Evolutionary conservation across 2,329 filamentous ascomycete genomes (phyloP).

Genomic region (Epichloe bromicola): DNA sequence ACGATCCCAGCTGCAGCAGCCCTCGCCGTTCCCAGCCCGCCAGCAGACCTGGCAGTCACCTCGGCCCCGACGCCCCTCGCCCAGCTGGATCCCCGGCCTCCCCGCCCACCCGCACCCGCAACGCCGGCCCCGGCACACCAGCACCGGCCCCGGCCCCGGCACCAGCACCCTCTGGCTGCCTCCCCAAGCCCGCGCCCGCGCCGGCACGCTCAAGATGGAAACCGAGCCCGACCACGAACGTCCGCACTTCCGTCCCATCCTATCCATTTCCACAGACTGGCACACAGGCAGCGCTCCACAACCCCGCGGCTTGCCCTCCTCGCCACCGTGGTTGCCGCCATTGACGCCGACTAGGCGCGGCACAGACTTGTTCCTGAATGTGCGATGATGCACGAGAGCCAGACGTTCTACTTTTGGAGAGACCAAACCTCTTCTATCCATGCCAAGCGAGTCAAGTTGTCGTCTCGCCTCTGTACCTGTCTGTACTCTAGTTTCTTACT

Average conservation of each 20-base stretch:
- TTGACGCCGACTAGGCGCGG: slow-evolving; percentile 55
- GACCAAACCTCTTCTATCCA: no score
- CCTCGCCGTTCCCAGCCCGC: background rate
- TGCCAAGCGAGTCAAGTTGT: no score
- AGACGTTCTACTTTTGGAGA: no score
- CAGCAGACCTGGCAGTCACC: background rate
- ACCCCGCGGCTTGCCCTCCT: no score
- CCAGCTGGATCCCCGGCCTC: slow-evolving; percentile 5
- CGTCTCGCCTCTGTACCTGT: no score
- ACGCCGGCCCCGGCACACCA: slow-evolving; percentile 3
- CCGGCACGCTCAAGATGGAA: background rate
- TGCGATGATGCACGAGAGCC: slow-evolving; percentile 23
- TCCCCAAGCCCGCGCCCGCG: slow-evolving; percentile 4
- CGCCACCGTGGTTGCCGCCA: slow-evolving; percentile 32
- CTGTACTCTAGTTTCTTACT: no score
- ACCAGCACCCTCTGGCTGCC: slow-evolving; percentile 6
- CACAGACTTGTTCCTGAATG: slow-evolving; percentile 49
- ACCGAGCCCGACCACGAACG: slow-evolving; percentile 3
- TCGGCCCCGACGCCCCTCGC: background rate
- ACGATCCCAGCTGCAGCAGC: background rate
- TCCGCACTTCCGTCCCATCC: no score
- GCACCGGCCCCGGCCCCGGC: background rate
- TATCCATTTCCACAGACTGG: slow-evolving; percentile 16
- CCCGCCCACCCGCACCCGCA: slow-evolving; percentile 6
- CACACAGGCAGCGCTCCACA: background rate